Conservation (phyloP, 139 green algal genomes). For the Mesotaenium endlicherianum region DNA sequence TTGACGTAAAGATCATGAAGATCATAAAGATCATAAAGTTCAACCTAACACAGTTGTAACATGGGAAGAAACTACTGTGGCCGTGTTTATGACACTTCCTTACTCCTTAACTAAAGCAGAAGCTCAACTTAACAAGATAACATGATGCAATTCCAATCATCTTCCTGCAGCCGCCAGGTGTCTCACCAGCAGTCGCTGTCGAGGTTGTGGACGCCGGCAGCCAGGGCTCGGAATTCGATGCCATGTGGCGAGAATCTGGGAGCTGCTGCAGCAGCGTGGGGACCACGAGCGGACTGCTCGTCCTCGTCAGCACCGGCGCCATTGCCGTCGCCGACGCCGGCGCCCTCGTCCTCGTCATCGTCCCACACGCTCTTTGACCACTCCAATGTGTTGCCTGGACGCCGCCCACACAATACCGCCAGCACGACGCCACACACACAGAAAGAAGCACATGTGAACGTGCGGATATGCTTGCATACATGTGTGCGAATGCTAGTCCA, state of each 20-base stretch:
- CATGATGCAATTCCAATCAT: too few species aligned
- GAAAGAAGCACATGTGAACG: background rate
- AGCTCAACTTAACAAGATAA: too few species aligned
- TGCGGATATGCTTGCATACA: background rate
- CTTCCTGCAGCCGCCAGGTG: too few species aligned
- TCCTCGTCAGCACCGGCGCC: too few species aligned
- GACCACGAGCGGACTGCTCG: too few species aligned
- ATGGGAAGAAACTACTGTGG: too few species aligned
- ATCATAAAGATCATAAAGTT: too few species aligned
- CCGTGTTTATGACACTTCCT: too few species aligned
- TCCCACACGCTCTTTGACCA: conserved; percentile 2
- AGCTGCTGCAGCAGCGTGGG: too few species aligned
- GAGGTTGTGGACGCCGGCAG: background rate
- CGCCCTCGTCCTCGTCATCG: background rate
- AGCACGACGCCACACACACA: background rate
- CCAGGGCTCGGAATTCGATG: conserved; percentile 3
- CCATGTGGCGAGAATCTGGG: background rate
- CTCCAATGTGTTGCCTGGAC: conserved; percentile 5
- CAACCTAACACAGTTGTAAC: too few species aligned
- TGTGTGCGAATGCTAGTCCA: background rate
- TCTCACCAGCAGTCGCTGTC: background rate
- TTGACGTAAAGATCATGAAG: too few species aligned
- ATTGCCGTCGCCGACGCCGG: background rate
- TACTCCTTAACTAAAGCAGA: too few species aligned
- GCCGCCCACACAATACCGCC: background rate